phyloP scores from a whole-genome alignment of 1,284 basidiomycete genomes.

The Trametes hirsuta region DNA sequence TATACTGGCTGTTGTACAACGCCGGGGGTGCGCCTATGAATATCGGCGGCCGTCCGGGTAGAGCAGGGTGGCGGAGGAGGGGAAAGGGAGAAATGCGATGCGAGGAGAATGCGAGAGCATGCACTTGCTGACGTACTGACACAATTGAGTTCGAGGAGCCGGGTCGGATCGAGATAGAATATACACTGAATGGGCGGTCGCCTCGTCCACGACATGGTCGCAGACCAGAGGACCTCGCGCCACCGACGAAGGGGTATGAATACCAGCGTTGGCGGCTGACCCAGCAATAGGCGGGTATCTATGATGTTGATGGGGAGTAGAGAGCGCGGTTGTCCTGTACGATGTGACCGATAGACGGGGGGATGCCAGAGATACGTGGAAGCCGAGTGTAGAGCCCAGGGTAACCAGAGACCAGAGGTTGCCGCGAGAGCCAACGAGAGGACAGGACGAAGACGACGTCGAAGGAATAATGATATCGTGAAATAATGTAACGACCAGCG shows the following conservation, averaged over 20 bases:
- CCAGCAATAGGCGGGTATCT: conserved; percentile 39
- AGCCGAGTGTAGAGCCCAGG: conserved; percentile 38
- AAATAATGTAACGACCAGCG: conserved; percentile 26
- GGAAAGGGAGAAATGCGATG: conserved; percentile 25
- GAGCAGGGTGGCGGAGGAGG: conserved; percentile 26
- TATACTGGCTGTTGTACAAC: conserved; percentile 40
- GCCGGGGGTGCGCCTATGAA: conserved; percentile 28
- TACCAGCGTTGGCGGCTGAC: conserved; percentile 42
- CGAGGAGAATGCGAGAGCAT: conserved; percentile 43
- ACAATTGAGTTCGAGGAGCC: conserved; percentile 40
- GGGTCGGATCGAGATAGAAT: conserved; percentile 27
- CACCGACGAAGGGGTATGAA: conserved; percentile 47
- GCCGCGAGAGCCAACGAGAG: conserved; percentile 24
- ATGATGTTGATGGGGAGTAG: conserved; percentile 25
- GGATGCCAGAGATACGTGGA: conserved; percentile 22
- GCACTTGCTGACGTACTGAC: conserved; percentile 46
- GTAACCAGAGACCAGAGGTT: conserved; percentile 35
- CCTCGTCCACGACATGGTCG: conserved; percentile 18
- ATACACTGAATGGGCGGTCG: conserved; percentile 24
- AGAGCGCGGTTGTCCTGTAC: conserved; percentile 44
- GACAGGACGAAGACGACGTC: conserved; percentile 42
- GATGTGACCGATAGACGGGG: conserved; percentile 34
- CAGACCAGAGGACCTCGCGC: conserved; percentile 14
- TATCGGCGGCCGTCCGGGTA: conserved; percentile 20
- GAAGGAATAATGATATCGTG: conserved; percentile 50